phyloP scores from a whole-genome alignment of 116 monocot species.

The Phalaenopsis hybrid region DNA sequence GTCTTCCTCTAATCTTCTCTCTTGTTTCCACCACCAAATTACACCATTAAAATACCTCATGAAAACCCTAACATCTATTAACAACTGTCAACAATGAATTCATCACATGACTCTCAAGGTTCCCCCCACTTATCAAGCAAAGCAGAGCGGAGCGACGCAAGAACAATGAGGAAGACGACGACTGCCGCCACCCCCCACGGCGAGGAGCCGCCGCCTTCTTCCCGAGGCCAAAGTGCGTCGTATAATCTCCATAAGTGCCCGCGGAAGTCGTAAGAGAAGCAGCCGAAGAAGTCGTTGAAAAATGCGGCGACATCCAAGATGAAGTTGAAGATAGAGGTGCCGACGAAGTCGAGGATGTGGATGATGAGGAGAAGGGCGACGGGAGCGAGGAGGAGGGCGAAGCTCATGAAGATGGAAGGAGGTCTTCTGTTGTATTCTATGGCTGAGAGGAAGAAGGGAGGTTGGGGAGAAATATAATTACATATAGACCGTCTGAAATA shows the following conservation, averaged over 20 bases:
- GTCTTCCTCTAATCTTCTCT: too few species aligned
- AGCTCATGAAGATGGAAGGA: constrained; percentile 20
- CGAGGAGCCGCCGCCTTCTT: constrained; percentile 13
- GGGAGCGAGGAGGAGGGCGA: constrained; percentile 30
- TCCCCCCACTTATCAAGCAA: constrained; percentile 33
- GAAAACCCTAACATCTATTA: too few species aligned
- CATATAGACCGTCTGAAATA: too few species aligned
- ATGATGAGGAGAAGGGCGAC: constrained; percentile 49
- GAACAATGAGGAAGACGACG: constrained; percentile 31
- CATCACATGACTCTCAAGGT: not conserved
- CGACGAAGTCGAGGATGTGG: constrained; percentile 31
- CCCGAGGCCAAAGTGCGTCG: not conserved
- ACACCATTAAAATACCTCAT: too few species aligned
- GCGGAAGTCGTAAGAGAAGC: not conserved
- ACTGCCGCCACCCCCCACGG: constrained; percentile 39
- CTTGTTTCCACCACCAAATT: too few species aligned
- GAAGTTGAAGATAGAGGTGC: constrained; percentile 2
- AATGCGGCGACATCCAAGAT: constrained; percentile 11
- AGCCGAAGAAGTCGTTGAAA: not conserved
- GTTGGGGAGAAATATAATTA: too few species aligned
- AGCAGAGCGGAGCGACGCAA: constrained; percentile 33
- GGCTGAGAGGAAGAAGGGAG: too few species aligned
- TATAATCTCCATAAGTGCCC: not conserved
- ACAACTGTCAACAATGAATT: too few species aligned
- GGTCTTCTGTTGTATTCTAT: too few species aligned